Base-by-base conservation (phyloP, 306 rosid genomes). In the Inga oerstediana region DNA sequence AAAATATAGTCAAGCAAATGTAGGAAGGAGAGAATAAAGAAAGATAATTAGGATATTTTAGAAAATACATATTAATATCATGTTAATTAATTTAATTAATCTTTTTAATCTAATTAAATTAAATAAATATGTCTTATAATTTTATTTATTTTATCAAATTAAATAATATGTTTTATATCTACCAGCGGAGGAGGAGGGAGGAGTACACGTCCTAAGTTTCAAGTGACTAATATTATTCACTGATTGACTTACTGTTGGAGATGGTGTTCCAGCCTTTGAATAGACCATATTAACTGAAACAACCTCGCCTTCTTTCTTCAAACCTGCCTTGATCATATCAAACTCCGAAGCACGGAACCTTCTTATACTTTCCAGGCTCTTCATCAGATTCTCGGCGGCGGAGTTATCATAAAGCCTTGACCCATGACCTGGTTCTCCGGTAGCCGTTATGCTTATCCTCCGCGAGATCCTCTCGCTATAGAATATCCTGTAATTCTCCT, bases 361-460 rank as follows among this genome's bases (percentile, higher is more conserved):
- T 84, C 91, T 83, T 79, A 95, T 88, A 85, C 74, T 88, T 79
- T 95, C 99, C 86, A 93, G 90, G 79, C 97, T 93, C 88, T 93
- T 93, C 78, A 96, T 70, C 24, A 96, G 85, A 92, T 96, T 96
- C 90, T 96, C 99, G 93, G 91, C 79, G 7, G 99, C 99, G 79
- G 94, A 74, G 84, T 93, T 93, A 79, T 96, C 99, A 85, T 91
- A 96, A 44, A 96, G 97, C 92, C 89, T 93, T 16, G 99, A 91
- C 27, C 99, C 99, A 84, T 93, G 99, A 4, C 99, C 99, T 0
- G 98, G 99, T 9, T 91, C 92, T 43, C 98, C 98, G 24, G 85
- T 79, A 7, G 97, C 93, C 89, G 90, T 96, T 67, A 95, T 96
- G 74, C 86, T 88, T 88, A 92, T 10, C 98, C 96, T 92, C 98